These are phyloP conservation scores for Carpinus fangiana DNA, from an alignment of 306 rosid genomes.

Conservation along the genomic window DNA sequence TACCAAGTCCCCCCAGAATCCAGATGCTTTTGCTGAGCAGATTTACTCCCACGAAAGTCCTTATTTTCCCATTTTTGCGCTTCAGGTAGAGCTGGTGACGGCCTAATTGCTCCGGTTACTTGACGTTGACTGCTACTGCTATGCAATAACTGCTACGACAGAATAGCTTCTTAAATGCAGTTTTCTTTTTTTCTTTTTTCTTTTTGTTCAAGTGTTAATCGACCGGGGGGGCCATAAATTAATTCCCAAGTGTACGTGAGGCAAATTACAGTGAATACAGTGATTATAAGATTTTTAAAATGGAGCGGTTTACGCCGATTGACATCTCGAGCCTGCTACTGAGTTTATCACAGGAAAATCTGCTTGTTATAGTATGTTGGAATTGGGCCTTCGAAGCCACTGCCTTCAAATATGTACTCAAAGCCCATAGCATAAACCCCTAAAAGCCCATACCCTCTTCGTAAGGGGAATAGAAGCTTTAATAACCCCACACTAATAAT, in stretches of 20 bases:
- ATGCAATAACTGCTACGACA: not conserved
- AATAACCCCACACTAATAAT: too few species aligned
- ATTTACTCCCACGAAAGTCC: too few species aligned
- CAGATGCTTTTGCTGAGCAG: too few species aligned
- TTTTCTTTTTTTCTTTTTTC: not conserved
- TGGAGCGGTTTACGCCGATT: slow-evolving; percentile 7
- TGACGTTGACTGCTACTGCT: not conserved
- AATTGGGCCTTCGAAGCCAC: not conserved
- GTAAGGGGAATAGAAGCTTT: too few species aligned
- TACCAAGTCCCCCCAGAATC: too few species aligned
- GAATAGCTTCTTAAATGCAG: not conserved
- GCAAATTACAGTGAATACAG: not conserved
- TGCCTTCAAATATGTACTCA: too few species aligned
- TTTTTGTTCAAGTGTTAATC: not conserved
- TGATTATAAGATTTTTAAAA: not conserved
- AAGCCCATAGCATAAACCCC: too few species aligned
- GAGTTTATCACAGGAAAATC: not conserved
- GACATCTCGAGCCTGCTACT: not conserved
- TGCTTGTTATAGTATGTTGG: too few species aligned
- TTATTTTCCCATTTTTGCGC: not conserved
- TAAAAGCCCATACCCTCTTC: too few species aligned
- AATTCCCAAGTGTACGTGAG: not conserved
- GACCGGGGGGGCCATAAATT: too few species aligned
- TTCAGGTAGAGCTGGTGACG: not conserved
- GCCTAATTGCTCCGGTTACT: not conserved